Base-by-base conservation (phyloP, 345 rosid genomes). In the Raphanus raphanistrum region DNA sequence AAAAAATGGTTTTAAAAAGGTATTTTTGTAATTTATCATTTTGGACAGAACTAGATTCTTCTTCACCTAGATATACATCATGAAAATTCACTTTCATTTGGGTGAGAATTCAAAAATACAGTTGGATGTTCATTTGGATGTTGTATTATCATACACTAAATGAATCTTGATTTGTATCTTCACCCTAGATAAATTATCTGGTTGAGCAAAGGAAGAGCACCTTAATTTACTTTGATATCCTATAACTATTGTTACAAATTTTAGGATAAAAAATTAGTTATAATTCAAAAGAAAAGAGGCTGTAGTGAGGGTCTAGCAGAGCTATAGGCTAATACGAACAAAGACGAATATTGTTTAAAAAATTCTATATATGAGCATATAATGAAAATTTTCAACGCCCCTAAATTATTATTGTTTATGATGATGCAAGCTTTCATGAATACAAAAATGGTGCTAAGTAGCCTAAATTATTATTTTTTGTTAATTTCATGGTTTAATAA, bases 301-400 rank as follows among this genome's bases (percentile, higher is more conserved):
- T 4, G 52, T 13, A 48, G 31, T 28, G 2, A 28, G 31, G 31
- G 54, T 43, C 50, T 43, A 43, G 54, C 13, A 48, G 54, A 48
- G 54, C 13, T 4, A 33, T 33, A 55, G 28, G 61, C 29, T 21
- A 21, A 57, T 55, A 36, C 8, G 29, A 36, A 35, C 41, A 74
- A 64, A 73, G 27, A 68, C 63, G 54, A 73, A 54, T 74, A n/a
- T n/a, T 36, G 26, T 41, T 35, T 35, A 0, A 35, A 35, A 66
- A 74, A 35, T 55, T 6, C 6, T 38, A 13, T 32, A 25, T 4
- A 5, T 25, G 35, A 66, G 71, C 28, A 55, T 50, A 55, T 33
- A 66, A 74, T 36, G 31, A 3, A 27, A 66, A 15, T 74, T 33
- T 33, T 74, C 73, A 58, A 67, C 60, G 15, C 32, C 66, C 43